These are phyloP conservation scores for Artomyces pyxidatus DNA, from an alignment of 768 basidiomycete species.

Conservation along the genomic window DNA sequence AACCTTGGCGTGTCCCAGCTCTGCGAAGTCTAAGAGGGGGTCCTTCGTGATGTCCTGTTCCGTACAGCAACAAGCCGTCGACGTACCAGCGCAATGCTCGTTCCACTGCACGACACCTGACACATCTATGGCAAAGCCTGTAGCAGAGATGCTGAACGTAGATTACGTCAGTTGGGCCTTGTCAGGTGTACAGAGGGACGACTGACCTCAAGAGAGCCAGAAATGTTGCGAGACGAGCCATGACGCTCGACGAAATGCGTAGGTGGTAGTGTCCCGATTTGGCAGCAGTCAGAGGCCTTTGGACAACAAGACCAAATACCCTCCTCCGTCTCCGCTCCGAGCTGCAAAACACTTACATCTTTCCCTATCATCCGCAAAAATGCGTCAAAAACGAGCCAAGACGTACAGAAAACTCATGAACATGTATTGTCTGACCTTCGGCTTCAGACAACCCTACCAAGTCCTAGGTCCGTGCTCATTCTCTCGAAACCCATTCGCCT, in stretches of 20 bases:
- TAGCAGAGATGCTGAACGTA: neutral
- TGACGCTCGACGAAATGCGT: neutral
- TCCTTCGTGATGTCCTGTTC: constrained; percentile 5
- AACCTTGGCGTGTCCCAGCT: constrained; percentile 51
- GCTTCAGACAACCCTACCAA: constrained; percentile 92
- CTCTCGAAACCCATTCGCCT: neutral
- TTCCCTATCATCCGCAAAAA: constrained; percentile 25
- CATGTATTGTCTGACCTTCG: constrained; percentile 78
- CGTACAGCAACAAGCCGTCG: neutral
- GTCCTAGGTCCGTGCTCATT: constrained; percentile 52
- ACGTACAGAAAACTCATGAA: constrained; percentile 92
- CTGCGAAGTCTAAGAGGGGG: constrained; percentile 14
- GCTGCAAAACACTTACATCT: neutral
- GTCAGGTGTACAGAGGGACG: neutral
- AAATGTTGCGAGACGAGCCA: constrained; percentile 3
- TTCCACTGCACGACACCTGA: constrained; percentile 63
- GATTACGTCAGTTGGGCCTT: neutral
- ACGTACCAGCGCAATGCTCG: constrained; percentile 53
- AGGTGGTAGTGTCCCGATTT: neutral
- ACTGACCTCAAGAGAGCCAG: constrained; percentile 18
- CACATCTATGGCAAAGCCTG: constrained; percentile 41
- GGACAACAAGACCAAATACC: neutral
- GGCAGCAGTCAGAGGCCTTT: neutral
- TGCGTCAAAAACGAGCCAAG: constrained; percentile 96
- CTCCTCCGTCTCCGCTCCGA: neutral